Percentiles rank a stretch among this genome's conserved stretches.
phyloP scores from a whole-genome alignment of 306 rosid species.

The Quercus gilva region DNA sequence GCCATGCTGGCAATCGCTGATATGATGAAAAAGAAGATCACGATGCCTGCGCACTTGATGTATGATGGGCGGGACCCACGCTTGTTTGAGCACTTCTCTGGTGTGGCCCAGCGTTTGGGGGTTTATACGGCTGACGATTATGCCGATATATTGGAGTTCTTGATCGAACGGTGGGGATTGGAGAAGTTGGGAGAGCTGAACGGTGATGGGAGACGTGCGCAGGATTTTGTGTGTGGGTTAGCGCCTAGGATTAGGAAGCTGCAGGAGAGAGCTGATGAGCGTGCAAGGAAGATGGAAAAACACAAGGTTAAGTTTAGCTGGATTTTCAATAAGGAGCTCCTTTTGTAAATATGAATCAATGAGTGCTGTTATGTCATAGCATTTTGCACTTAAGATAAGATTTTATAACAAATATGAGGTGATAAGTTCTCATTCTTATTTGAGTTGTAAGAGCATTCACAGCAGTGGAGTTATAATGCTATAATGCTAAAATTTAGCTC shows the following conservation, averaged over 20 bases:
- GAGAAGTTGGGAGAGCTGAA: slow-evolving; percentile 52
- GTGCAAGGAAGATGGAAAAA: slow-evolving; percentile 39
- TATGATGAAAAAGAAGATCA: slow-evolving; percentile 68
- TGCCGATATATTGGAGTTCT: slow-evolving; percentile 50
- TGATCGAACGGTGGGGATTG: slow-evolving; percentile 51
- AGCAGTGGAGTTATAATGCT: no score
- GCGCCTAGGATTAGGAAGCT: slow-evolving; percentile 54
- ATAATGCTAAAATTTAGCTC: no score
- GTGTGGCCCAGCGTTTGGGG: slow-evolving; percentile 51
- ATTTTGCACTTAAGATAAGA: no score
- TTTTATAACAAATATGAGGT: not conserved
- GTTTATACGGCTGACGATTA: slow-evolving; percentile 66
- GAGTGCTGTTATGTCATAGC: no score
- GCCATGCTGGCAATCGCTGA: slow-evolving; percentile 56
- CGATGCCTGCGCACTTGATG: slow-evolving; percentile 71
- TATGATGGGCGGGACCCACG: slow-evolving; percentile 53
- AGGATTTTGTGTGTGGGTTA: slow-evolving; percentile 50
- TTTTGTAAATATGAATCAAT: not conserved
- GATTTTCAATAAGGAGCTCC: slow-evolving; percentile 36
- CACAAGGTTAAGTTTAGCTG: slow-evolving; percentile 51
- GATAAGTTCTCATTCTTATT: not conserved
- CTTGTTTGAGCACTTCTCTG: slow-evolving; percentile 57
- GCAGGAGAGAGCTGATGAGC: slow-evolving; percentile 51
- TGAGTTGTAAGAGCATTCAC: no score
- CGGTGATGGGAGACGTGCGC: slow-evolving; percentile 42